Percentiles rank a stretch among this genome's conserved stretches.
phyloP scores from a whole-genome alignment of 305 asterid genomes.

The Fraxinus ornus region DNA sequence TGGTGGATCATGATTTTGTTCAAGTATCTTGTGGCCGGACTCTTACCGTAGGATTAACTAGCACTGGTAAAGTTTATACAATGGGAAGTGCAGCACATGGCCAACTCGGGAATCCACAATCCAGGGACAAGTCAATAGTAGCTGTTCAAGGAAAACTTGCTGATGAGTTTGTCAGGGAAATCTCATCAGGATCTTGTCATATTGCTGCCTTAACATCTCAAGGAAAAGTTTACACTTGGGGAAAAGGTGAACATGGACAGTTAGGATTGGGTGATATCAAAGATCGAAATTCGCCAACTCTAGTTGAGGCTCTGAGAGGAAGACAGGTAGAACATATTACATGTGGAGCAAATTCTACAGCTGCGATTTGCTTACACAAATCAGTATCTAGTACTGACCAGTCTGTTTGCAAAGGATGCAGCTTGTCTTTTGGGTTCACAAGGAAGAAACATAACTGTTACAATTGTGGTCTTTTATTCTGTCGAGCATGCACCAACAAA shows the following conservation, averaged over 20 bases:
- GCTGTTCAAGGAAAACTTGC: conserved; percentile 41
- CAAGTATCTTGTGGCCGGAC: conserved; percentile 45
- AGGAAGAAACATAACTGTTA: conserved; percentile 54
- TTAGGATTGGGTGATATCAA: conserved; percentile 47
- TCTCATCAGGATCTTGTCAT: conserved; percentile 47
- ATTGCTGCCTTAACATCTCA: conserved; percentile 40
- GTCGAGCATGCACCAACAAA: conserved; percentile 45
- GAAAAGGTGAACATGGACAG: conserved; percentile 49
- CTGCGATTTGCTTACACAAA: conserved; percentile 51
- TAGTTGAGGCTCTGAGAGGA: conserved; percentile 43
- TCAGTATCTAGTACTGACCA: conserved; percentile 46
- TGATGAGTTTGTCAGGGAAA: conserved; percentile 39
- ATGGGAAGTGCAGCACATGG: conserved; percentile 48
- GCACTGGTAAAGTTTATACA: conserved; percentile 39
- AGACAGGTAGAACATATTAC: conserved; percentile 42
- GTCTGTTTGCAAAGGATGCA: conserved; percentile 46
- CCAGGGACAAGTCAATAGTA: conserved; percentile 35
- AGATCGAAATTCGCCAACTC: conserved; percentile 42
- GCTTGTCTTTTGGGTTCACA: conserved; percentile 39
- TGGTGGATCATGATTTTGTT: conserved; percentile 43
- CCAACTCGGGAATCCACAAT: conserved; percentile 40
- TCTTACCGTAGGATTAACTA: conserved; percentile 39
- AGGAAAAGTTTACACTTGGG: conserved; percentile 46
- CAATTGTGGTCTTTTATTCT: conserved; percentile 47
- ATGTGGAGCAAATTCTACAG: conserved; percentile 48